Conservation (phyloP, 495 filamentous ascomycete genomes). For the Schizothecium vesticola region DNA sequence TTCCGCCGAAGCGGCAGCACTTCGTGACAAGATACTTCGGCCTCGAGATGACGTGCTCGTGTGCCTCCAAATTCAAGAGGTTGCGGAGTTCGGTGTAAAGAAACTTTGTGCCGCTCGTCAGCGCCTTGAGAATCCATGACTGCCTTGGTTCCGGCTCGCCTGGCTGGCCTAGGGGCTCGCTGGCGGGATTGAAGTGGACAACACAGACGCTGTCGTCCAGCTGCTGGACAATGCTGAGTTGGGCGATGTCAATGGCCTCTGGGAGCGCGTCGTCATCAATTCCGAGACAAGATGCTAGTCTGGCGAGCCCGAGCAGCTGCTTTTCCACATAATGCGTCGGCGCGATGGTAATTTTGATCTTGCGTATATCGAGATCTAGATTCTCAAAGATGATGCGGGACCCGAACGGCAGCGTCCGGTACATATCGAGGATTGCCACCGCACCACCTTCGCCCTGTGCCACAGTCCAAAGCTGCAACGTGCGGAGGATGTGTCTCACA, state of each 20-base stretch:
- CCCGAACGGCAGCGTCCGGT: slow-evolving; percentile 37
- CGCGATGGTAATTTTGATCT: slow-evolving; percentile 34
- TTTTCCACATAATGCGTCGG: slow-evolving; percentile 40
- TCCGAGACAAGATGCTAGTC: slow-evolving; percentile 27
- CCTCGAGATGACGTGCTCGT: slow-evolving; percentile 38
- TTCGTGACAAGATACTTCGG: slow-evolving; percentile 44
- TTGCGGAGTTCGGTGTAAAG: slow-evolving; percentile 44
- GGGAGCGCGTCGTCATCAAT: slow-evolving; percentile 27
- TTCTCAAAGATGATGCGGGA: slow-evolving; percentile 43
- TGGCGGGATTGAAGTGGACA: slow-evolving; percentile 27
- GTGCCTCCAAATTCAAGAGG: slow-evolving; percentile 37
- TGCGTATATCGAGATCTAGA: slow-evolving; percentile 33
- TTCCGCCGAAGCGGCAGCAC: slow-evolving; percentile 40
- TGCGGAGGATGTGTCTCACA: slow-evolving; percentile 38
- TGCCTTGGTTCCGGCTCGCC: neutral
- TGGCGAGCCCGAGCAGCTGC: slow-evolving; percentile 30
- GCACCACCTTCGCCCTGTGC: slow-evolving; percentile 7
- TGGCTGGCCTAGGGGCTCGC: neutral
- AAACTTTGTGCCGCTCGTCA: slow-evolving; percentile 45
- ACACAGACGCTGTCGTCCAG: slow-evolving; percentile 45
- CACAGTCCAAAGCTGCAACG: slow-evolving; percentile 38
- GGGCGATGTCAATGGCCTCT: slow-evolving; percentile 33
- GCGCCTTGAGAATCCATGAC: slow-evolving; percentile 44
- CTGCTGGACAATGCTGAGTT: slow-evolving; percentile 35
- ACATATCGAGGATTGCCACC: slow-evolving; percentile 15